These are phyloP conservation scores for Daucus carota DNA, from an alignment of 129 eudicot species.

Conservation along the genomic window DNA sequence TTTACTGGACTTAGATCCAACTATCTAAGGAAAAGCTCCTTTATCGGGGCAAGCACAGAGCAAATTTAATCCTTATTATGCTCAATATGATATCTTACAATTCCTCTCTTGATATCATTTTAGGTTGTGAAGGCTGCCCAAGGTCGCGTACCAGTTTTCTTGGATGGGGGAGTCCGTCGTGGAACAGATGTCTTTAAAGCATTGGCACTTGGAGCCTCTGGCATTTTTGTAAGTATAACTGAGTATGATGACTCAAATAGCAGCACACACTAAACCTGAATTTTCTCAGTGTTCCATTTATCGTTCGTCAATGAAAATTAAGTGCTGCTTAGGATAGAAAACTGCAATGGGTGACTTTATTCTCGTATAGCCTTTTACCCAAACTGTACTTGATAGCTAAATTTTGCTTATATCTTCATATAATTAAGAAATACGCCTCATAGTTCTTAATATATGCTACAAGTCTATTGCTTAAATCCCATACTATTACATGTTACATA, in stretches of 20 bases:
- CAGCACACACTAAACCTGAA: background rate
- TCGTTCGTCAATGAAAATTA: background rate
- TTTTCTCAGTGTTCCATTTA: background rate
- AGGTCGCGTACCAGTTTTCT: conserved; percentile 85
- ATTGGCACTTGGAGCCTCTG: conserved; percentile 91
- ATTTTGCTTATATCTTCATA: background rate
- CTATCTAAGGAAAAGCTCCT: background rate
- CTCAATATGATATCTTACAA: background rate
- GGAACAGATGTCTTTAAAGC: conserved; percentile 99
- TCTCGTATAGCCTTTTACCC: too few species aligned
- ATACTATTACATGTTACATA: background rate
- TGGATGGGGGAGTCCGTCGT: conserved; percentile 97
- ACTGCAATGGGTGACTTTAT: background rate
- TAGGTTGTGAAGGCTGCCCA: conserved; percentile 93
- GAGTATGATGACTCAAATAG: background rate
- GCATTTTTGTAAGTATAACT: conserved; percentile 72
- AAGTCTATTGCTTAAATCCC: background rate
- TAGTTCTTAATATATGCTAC: background rate
- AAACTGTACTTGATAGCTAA: background rate
- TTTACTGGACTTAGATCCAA: background rate
- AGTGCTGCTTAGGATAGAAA: background rate
- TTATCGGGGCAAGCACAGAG: background rate
- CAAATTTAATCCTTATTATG: background rate
- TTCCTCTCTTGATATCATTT: background rate
- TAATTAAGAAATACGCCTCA: background rate